Evolutionary conservation across 2,329 filamentous ascomycete genomes (phyloP).

Genomic region (Incumbomyces lentus): DNA sequence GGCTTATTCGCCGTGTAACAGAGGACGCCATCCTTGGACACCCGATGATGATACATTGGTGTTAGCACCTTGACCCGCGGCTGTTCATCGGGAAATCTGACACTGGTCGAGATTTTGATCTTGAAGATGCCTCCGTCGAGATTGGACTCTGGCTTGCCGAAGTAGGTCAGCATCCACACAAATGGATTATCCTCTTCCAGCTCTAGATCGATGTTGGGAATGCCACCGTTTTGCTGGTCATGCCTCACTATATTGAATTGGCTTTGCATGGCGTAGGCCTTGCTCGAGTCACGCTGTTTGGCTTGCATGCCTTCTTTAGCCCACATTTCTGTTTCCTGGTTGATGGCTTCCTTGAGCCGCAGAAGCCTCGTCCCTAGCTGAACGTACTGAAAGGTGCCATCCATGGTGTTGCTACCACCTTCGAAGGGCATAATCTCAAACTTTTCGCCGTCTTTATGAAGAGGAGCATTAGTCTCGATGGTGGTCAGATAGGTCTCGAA

Average conservation of each 20-base stretch:
- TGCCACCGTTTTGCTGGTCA: constrained; percentile 59
- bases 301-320: constrained; percentile 54
- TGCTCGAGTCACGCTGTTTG: constrained; percentile 56
- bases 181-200: constrained; percentile 78
- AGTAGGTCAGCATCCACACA: constrained; percentile 78
- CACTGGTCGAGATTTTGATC: constrained; percentile 69
- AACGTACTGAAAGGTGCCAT: constrained; percentile 72
- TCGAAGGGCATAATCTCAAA: constrained; percentile 91
- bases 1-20: constrained; percentile 62
- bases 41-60: constrained; percentile 75
- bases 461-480: constrained; percentile 52
- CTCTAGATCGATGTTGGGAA: constrained; percentile 62
- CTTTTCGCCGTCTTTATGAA: constrained; percentile 50
- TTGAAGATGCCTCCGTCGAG: constrained; percentile 84
- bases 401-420: constrained; percentile 64
- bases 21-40: constrained; percentile 67
- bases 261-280: constrained; percentile 70
- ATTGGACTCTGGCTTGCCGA: constrained; percentile 85
- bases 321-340: constrained; percentile 64
- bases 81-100: constrained; percentile 77
- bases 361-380: constrained; percentile 60
- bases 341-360: constrained; percentile 58
- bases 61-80: constrained; percentile 75
- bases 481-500: constrained; percentile 73
- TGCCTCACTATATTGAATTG: constrained; percentile 77